Evolutionary conservation across 495 filamentous ascomycete genomes (phyloP).

Genomic region (Clohesyomyces aquaticus): DNA sequence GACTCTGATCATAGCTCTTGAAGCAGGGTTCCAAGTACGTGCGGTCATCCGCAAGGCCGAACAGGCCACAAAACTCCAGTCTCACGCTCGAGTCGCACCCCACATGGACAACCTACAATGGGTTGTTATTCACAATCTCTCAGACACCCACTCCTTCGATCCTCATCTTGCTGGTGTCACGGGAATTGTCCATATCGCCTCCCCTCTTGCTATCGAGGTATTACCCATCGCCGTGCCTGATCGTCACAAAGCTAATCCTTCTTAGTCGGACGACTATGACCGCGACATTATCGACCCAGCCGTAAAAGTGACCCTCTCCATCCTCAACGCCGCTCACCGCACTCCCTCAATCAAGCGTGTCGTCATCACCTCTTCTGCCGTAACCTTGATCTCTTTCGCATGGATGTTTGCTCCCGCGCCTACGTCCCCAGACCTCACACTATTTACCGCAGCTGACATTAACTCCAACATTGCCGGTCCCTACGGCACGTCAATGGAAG

Average conservation of each 20-base stretch:
- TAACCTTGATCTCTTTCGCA: slow-evolving; percentile 32
- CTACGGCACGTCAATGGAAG: slow-evolving; percentile 16
- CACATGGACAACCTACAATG: too few species aligned
- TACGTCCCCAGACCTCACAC: slow-evolving; percentile 18
- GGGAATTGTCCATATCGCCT: slow-evolving; percentile 25
- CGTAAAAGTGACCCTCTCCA: slow-evolving; percentile 15
- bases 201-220: slow-evolving; percentile 24
- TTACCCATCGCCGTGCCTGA: slow-evolving; percentile 12
- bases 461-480: slow-evolving; percentile 8
- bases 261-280: slow-evolving; percentile 26
- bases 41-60: too few species aligned
- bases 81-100: too few species aligned
- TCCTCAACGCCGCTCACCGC: slow-evolving; percentile 21
- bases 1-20: too few species aligned
- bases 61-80: too few species aligned
- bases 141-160: slow-evolving; percentile 29
- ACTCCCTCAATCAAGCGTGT: slow-evolving; percentile 29
- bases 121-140: too few species aligned
- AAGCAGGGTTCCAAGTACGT: too few species aligned
- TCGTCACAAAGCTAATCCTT: slow-evolving; percentile 27
- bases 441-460: slow-evolving; percentile 20
- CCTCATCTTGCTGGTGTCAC: slow-evolving; percentile 27
- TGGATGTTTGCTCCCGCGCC: slow-evolving; percentile 42
- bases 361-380: slow-evolving; percentile 26
- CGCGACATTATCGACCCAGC: slow-evolving; percentile 25